Evolutionary conservation across 371 early-diverging fungal species (phyloP), one percentile per base, ranked within the genome.

Genomic region (Mortierella sp.): DNA sequence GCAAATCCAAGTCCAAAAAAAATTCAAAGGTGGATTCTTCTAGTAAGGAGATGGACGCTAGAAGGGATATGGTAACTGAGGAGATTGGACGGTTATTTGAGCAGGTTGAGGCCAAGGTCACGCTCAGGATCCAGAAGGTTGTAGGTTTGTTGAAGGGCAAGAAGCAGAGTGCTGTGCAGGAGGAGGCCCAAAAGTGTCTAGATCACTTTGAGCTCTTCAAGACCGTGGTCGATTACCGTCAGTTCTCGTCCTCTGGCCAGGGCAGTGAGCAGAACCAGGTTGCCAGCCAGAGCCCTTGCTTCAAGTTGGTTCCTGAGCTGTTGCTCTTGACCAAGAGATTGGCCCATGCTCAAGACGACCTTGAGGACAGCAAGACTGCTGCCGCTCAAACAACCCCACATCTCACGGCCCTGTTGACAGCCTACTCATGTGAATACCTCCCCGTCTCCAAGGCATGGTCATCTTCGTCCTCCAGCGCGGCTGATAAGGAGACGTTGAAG

Each of bases 361-460:
- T 52, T 26, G 28, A 42, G 24, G 34, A 65, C 21, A 19, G 45
- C 3, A 50, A 50, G 50, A 16, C 50, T 50, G 14, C 74, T 44
- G 31, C 28, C 21, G 58, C 3, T 45, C n/a, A 50, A 31, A 77
- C 48, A 34, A 42, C 77, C 28, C 34, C 68, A 0, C 87, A 82
- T 70, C 34, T 86, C 16, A 48, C 72, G 13, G 63, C 87, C 7
- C 60, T 78, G 24, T 70, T 86, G 78, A 78, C 87, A 4, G 80
- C 72, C 19, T 86, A 86, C 44, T 77, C 87, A 21, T 86, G 87
- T n/a, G 80, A 82, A 31, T 80, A 86, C 45, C 26, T 86, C 26
- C 80, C 82, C 0, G 57, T 58, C 0, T 75, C 80, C 4, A 44
- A 73, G 28, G 38, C 72, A 0, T 79, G 81, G 79, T 38, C 74